Percentiles rank a stretch among this genome's conserved stretches.
Conservation (phyloP, 257 asterid genomes). For the Cinchona pubescens region DNA sequence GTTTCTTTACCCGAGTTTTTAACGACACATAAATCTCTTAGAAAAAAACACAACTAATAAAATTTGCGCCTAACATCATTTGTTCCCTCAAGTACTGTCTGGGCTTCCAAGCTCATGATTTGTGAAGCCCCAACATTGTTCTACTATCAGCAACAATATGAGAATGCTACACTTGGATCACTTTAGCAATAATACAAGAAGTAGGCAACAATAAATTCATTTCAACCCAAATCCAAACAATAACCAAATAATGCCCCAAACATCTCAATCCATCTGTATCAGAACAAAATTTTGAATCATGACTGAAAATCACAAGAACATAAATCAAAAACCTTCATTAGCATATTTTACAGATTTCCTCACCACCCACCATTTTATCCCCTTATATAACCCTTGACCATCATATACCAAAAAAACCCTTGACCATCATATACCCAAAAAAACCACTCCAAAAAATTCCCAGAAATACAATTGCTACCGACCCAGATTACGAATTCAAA, state of each 20-base stretch:
- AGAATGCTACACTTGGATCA: background rate
- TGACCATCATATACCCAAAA: too few species aligned
- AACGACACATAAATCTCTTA: background rate
- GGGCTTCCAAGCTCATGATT: background rate
- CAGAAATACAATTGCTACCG: background rate
- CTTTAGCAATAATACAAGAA: too few species aligned
- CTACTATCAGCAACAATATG: background rate
- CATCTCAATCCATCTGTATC: background rate
- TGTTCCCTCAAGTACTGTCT: background rate
- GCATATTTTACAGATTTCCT: too few species aligned
- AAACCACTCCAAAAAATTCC: too few species aligned
- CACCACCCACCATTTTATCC: too few species aligned
- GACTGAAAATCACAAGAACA: too few species aligned
- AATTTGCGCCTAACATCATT: background rate
- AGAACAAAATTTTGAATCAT: background rate
- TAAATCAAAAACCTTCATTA: too few species aligned
- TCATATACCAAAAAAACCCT: too few species aligned
- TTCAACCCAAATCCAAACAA: too few species aligned
- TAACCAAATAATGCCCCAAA: background rate
- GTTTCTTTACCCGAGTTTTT: background rate
- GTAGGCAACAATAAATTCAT: too few species aligned
- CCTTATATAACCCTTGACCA: too few species aligned
- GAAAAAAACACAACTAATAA: background rate
- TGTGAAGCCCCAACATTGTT: background rate
- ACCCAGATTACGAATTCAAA: background rate